These are phyloP conservation scores for Nicotiana tabacum DNA, from an alignment of 257 asterid genomes.

Conservation along the genomic window DNA sequence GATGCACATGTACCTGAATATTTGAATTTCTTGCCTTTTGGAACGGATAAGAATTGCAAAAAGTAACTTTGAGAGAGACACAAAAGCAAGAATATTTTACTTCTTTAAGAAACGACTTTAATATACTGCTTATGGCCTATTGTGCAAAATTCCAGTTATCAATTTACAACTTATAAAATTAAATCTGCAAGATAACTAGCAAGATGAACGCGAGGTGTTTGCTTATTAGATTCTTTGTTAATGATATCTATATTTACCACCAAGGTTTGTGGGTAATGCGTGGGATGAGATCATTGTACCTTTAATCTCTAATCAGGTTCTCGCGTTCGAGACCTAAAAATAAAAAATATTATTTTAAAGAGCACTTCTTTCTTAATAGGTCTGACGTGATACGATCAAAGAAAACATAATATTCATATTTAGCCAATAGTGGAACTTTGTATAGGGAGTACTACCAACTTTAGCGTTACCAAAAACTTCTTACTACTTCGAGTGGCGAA, in stretches of 20 bases:
- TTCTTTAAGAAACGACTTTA: not conserved
- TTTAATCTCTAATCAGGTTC: too few relatives aligned
- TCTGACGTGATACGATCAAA: too few relatives aligned
- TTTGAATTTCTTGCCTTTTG: not conserved
- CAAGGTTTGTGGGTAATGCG: too few relatives aligned
- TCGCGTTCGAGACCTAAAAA: too few relatives aligned
- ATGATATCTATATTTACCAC: not conserved
- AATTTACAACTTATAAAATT: not conserved
- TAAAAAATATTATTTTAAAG: too few relatives aligned
- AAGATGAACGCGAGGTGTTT: not conserved
- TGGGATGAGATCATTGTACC: rapidly evolving
- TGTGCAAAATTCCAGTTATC: not conserved
- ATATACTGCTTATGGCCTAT: not conserved
- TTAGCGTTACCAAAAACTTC: not conserved
- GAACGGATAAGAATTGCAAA: not conserved
- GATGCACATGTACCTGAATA: not conserved
- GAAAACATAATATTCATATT: too few relatives aligned
- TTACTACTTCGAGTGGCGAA: not conserved
- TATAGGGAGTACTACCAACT: too few relatives aligned
- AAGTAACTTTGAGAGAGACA: not conserved
- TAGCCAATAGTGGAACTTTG: too few relatives aligned
- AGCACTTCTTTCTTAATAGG: too few relatives aligned
- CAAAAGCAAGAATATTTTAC: not conserved
- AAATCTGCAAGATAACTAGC: not conserved
- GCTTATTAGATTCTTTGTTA: not conserved